Evolutionary conservation across 108 stramenopile genomes (phyloP).

Genomic region (Skeletonema marinoi): DNA sequence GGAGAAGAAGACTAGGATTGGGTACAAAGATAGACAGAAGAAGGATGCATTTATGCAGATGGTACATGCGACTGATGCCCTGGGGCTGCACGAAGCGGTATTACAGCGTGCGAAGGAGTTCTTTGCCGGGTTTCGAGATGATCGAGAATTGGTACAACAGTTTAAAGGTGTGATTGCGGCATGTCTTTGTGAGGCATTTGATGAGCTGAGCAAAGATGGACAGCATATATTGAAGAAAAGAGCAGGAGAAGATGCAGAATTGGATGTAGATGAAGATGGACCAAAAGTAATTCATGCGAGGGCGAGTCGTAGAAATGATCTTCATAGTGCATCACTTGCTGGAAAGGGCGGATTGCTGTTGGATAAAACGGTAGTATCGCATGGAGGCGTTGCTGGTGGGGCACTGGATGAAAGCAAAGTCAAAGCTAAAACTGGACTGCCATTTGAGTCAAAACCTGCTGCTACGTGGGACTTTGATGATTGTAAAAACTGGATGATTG

Average conservation of each 20-base stretch:
- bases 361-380: conserved; percentile 50
- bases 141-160: conserved; percentile 88
- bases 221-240: conserved; percentile 65
- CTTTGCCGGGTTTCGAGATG: conserved; percentile 91
- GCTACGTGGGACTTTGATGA: conserved; percentile 83
- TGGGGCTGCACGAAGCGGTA: conserved; percentile 85
- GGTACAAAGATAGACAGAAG: conserved; percentile 93
- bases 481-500: conserved; percentile 79
- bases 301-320: conserved; percentile 72
- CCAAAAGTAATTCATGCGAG: conserved; percentile 43
- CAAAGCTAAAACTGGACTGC: conserved; percentile 18
- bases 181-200: conserved; percentile 86
- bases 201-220: conserved; percentile 73
- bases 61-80: conserved; percentile 80
- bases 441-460: conserved; percentile 62
- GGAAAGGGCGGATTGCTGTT: conserved; percentile 80
- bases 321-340: conserved; percentile 80
- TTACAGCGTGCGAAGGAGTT: conserved; percentile 85
- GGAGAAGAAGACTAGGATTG: conserved; percentile 81
- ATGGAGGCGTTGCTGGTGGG: conserved; percentile 28
- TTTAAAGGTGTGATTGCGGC: conserved; percentile 80
- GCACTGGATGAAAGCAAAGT: conserved; percentile 20
- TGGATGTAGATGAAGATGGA: conserved; percentile 16
- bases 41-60: conserved; percentile 68
- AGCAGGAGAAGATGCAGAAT: conserved; percentile 46